Evolutionary conservation across 169 alveolate species (phyloP).

Genomic region (Cryptosporidium tyzzeri): DNA sequence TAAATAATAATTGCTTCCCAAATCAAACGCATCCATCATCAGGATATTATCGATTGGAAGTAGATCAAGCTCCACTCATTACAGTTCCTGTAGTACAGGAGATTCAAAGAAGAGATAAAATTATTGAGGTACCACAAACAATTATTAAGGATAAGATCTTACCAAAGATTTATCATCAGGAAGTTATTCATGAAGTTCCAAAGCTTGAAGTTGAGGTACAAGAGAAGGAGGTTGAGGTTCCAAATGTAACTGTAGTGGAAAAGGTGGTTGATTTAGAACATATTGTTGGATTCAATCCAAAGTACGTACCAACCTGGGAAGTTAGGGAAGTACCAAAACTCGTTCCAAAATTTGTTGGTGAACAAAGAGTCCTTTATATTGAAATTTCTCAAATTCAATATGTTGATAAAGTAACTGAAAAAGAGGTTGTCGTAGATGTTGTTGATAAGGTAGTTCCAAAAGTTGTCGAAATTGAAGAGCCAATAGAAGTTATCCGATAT

Average conservation of each 20-base stretch:
- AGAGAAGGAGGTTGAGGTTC: conserved; percentile 83
- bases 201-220: conserved; percentile 83
- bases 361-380: conserved; percentile 85
- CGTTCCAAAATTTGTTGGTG: conserved; percentile 88
- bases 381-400: conserved; percentile 88
- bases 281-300: conserved; percentile 87
- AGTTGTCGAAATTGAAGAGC: conserved; percentile 86
- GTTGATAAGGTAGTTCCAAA: conserved; percentile 87
- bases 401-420: conserved; percentile 85
- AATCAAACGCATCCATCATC: conserved; percentile 40
- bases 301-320: conserved; percentile 87
- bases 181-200: conserved; percentile 87
- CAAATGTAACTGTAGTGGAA: conserved; percentile 81
- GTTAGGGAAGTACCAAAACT: conserved; percentile 87
- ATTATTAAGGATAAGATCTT: conserved; percentile 84
- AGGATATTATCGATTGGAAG: conserved; percentile 81
- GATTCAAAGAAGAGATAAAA: conserved; percentile 84
- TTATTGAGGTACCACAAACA: conserved; percentile 85
- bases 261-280: conserved; percentile 84
- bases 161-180: conserved; percentile 86
- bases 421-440: conserved; percentile 88
- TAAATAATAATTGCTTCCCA: conserved; percentile 22
- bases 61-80: conserved; percentile 87
- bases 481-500: conserved; percentile 86
- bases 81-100: conserved; percentile 88